These are phyloP conservation scores for Mycosarcoma maydis DNA, from an alignment of 1,284 basidiomycete species.

Conservation along the genomic window DNA sequence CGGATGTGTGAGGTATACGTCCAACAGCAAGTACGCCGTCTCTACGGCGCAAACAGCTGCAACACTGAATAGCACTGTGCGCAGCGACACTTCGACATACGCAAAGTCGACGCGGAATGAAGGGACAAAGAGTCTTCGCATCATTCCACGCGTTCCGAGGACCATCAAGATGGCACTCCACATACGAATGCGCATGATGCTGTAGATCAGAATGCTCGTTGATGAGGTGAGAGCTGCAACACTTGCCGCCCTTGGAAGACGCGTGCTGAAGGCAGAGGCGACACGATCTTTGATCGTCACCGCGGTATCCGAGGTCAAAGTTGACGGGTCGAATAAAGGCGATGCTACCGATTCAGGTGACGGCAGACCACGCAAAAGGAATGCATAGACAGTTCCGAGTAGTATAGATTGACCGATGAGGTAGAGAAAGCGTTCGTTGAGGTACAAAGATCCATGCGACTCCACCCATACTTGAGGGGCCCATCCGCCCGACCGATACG, in stretches of 20 bases:
- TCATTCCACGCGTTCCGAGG: slow-evolving; percentile 38
- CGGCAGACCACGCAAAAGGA: slow-evolving; percentile 19
- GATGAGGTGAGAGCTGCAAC: slow-evolving; percentile 18
- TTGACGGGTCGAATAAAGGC: slow-evolving; percentile 26
- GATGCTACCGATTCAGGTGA: slow-evolving; percentile 18
- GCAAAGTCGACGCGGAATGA: slow-evolving; percentile 51
- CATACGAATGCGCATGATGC: slow-evolving; percentile 35
- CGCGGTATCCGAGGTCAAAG: neutral
- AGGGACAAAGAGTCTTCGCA: slow-evolving; percentile 48
- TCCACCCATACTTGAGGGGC: slow-evolving; percentile 44
- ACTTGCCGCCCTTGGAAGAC: slow-evolving; percentile 9
- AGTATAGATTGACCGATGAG: slow-evolving; percentile 17
- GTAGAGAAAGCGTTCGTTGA: slow-evolving; percentile 54
- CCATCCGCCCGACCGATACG: slow-evolving; percentile 24
- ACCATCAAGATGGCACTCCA: slow-evolving; percentile 47
- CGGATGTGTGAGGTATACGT: slow-evolving; percentile 58
- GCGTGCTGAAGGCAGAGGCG: neutral
- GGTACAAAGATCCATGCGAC: slow-evolving; percentile 49
- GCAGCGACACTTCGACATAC: slow-evolving; percentile 21
- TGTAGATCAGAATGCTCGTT: slow-evolving; percentile 22
- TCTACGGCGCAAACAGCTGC: slow-evolving; percentile 35
- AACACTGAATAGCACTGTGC: slow-evolving; percentile 23
- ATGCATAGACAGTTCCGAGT: slow-evolving; percentile 28
- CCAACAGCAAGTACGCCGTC: slow-evolving; percentile 47
- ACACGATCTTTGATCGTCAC: slow-evolving; percentile 45